A percentile compares a stretch with the other conserved stretches of the same genome.
Evolutionary conservation across 139 green algal species (phyloP).

Genomic region (Raphidocelis subcapitata): DNA sequence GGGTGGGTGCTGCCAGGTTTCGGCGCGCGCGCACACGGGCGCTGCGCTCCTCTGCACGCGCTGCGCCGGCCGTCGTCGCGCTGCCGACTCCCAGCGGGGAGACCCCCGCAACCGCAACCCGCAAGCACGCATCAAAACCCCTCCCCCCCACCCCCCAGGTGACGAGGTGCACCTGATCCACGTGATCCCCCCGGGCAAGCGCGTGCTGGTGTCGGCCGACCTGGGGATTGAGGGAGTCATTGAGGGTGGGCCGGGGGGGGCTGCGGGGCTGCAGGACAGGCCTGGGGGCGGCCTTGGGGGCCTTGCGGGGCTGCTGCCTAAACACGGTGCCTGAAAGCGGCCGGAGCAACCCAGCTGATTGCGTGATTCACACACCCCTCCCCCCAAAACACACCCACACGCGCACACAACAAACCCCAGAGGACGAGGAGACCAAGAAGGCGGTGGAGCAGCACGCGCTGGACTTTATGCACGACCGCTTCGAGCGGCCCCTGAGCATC

Average conservation of each 20-base stretch:
- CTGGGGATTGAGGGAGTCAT: constrained; percentile 25
- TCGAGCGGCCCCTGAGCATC: constrained; percentile 8
- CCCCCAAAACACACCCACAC: too few species aligned
- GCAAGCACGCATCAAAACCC: background rate
- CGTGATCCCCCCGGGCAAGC: constrained; percentile 13
- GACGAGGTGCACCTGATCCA: constrained; percentile 16
- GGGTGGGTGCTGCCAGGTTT: constrained; percentile 3
- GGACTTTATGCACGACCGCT: constrained; percentile 19
- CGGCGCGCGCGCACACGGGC: background rate
- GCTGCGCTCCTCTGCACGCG: background rate
- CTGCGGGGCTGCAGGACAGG: too few species aligned
- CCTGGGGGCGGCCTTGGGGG: too few species aligned
- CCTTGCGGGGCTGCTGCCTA: too few species aligned
- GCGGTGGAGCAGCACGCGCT: constrained; percentile 25
- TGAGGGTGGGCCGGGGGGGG: too few species aligned
- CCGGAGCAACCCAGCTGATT: too few species aligned
- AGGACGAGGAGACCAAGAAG: constrained; percentile 25
- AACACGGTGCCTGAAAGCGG: too few species aligned
- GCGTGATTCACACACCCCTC: too few species aligned
- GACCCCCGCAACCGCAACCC: background rate
- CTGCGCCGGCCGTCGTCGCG: background rate
- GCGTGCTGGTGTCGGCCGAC: constrained; percentile 22
- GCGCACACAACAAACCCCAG: too few species aligned
- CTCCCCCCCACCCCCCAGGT: too few species aligned
- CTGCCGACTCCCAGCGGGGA: background rate